Conservation (phyloP, 1,139 yeast species). For the Pneumocystis oryctolagi region DNA sequence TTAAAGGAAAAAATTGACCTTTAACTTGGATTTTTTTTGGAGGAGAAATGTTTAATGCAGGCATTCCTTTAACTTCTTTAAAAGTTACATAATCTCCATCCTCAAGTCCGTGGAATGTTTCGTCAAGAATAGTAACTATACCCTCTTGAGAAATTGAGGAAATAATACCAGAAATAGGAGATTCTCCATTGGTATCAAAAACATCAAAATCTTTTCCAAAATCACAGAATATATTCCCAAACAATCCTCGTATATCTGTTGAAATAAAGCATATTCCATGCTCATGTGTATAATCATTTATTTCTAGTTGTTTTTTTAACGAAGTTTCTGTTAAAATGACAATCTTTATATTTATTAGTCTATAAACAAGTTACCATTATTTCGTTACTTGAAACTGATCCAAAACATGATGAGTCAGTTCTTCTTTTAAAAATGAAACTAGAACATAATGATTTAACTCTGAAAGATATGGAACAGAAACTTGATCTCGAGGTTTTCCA, state of each 20-base stretch:
- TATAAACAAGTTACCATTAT: background rate
- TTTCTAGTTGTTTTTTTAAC: constrained; percentile 56
- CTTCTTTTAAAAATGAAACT: constrained; percentile 45
- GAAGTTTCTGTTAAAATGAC: constrained; percentile 69
- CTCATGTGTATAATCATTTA: constrained; percentile 62
- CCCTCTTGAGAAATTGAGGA: constrained; percentile 74
- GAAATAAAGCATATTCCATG: constrained; percentile 64
- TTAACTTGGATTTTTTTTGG: constrained; percentile 43
- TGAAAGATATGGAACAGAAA: constrained; percentile 48
- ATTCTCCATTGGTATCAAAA: constrained; percentile 82
- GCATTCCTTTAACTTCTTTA: constrained; percentile 65
- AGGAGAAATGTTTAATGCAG: constrained; percentile 33
- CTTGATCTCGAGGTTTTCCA: constrained; percentile 64
- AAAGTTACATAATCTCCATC: constrained; percentile 85
- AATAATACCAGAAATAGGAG: constrained; percentile 64
- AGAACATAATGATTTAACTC: constrained; percentile 89
- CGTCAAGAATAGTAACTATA: constrained; percentile 82
- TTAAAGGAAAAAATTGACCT: constrained; percentile 34
- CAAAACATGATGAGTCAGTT: constrained; percentile 32
- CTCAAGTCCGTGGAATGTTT: constrained; percentile 80
- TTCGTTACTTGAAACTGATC: constrained; percentile 40
- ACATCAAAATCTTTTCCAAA: constrained; percentile 71
- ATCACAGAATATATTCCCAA: constrained; percentile 81
- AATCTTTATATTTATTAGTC: constrained; percentile 19
- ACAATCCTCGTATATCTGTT: constrained; percentile 73